Evolutionary conservation across 306 rosid genomes (phyloP).

Genomic region (Citrullus colocynthis): DNA sequence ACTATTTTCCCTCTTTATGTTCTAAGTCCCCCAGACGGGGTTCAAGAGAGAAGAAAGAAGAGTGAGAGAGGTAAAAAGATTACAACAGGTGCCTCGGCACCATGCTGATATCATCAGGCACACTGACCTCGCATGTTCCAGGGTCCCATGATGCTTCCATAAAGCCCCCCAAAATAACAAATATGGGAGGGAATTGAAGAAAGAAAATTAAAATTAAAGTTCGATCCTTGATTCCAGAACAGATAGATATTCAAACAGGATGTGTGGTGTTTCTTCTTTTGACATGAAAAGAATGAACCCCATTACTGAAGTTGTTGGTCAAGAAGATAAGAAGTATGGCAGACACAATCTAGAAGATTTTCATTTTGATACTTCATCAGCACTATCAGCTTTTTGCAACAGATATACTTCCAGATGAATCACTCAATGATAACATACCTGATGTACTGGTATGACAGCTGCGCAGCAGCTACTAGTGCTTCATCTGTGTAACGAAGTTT

Average conservation of each 20-base stretch:
- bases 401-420: background rate
- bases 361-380: background rate
- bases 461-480: slow-evolving; percentile 80
- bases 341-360: background rate
- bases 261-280: background rate
- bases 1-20: background rate
- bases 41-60: background rate
- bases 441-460: slow-evolving; percentile 82
- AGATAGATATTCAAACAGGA: background rate
- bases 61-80: background rate
- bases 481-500: slow-evolving; percentile 93
- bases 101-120: background rate
- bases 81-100: background rate
- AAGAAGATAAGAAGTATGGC: background rate
- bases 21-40: background rate
- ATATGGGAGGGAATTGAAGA: background rate
- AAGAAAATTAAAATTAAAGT: background rate
- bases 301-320: background rate
- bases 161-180: background rate
- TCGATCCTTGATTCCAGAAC: background rate
- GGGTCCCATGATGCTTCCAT: background rate
- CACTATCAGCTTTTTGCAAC: background rate
- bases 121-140: background rate
- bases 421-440: slow-evolving; percentile 33
- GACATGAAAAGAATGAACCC: background rate